Evolutionary conservation across 2,329 filamentous ascomycete species (phyloP).

Genomic region (Cryphonectria radicalis): DNA sequence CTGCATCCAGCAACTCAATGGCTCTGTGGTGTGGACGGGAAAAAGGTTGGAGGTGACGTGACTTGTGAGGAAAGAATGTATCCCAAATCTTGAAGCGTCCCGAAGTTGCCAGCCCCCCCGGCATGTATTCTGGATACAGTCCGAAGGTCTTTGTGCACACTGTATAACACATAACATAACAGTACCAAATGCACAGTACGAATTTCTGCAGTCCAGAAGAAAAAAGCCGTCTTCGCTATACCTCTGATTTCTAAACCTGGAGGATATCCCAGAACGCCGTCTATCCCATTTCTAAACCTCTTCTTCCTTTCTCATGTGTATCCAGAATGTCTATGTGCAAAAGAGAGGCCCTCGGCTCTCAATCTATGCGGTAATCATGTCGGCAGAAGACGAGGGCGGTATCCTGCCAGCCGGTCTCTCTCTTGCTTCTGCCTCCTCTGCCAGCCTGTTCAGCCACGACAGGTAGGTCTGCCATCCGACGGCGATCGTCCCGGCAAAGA

Average conservation of each 20-base stretch:
- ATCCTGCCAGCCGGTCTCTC: slow-evolving; percentile 19
- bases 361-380: slow-evolving; percentile 15
- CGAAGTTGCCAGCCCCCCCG: background rate
- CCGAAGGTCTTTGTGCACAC: background rate
- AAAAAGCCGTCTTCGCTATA: background rate
- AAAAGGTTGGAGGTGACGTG: slow-evolving; percentile 14
- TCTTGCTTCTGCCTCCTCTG: slow-evolving; percentile 60
- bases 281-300: slow-evolving; percentile 4
- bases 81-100: slow-evolving; percentile 1
- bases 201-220: background rate
- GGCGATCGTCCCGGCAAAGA: slow-evolving; percentile 79
- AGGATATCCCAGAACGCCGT: slow-evolving; percentile 20
- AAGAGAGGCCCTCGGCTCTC: background rate
- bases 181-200: background rate
- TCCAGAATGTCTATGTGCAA: background rate
- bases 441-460: slow-evolving; percentile 75
- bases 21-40: slow-evolving; percentile 31
- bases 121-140: slow-evolving; percentile 19
- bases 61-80: background rate
- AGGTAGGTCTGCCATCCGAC: slow-evolving; percentile 94
- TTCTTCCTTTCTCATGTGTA: background rate
- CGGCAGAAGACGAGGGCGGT: slow-evolving; percentile 16
- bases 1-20: slow-evolving; percentile 41
- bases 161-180: background rate
- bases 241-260: background rate